Evolutionary conservation across 2,329 filamentous ascomycete genomes (phyloP).

Genomic region (Phialophora tarda): DNA sequence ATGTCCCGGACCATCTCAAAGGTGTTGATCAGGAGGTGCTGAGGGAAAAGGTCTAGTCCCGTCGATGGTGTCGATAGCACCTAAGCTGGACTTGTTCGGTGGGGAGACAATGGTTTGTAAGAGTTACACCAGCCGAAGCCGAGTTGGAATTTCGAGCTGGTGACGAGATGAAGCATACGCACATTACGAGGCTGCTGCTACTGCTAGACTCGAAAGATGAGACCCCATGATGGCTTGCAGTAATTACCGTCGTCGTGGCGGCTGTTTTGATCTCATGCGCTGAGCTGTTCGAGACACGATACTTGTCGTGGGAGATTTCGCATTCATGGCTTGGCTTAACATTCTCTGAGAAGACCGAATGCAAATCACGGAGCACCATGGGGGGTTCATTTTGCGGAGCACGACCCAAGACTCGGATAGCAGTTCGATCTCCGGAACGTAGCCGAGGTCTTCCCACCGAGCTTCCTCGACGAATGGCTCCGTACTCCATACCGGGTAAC

Average conservation of each 20-base stretch:
- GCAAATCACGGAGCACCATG: too few species aligned
- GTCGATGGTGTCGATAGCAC: neutral
- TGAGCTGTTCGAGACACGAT: neutral
- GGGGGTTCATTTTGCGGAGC: neutral
- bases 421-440: neutral
- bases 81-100: neutral
- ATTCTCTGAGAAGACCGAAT: neutral
- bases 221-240: neutral
- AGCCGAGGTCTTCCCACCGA: neutral
- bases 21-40: slow-evolving; percentile 26
- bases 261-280: neutral
- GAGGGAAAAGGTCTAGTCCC: slow-evolving; percentile 18
- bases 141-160: neutral
- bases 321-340: neutral
- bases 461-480: neutral
- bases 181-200: neutral
- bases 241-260: neutral
- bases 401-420: neutral
- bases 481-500: neutral
- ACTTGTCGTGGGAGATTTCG: neutral
- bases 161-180: neutral
- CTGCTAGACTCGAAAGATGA: neutral
- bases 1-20: slow-evolving; percentile 23
- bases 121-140: neutral
- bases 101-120: neutral